phyloP scores from a whole-genome alignment of 352 stramenopile genomes.

The Elongisporangium undulatum region DNA sequence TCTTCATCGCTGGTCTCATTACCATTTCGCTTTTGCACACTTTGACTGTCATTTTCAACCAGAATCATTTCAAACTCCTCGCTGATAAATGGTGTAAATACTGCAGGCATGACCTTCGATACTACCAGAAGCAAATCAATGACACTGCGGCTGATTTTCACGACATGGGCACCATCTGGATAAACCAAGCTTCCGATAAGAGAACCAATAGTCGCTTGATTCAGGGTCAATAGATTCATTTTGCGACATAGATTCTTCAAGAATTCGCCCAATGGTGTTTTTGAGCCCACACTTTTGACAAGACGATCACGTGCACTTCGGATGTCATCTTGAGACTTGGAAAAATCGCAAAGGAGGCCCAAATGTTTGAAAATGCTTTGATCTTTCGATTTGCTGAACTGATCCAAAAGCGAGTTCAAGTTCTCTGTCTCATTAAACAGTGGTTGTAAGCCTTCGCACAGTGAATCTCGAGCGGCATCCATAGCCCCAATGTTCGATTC shows the following conservation, averaged over 20 bases:
- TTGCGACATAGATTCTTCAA: slow-evolving; percentile 83
- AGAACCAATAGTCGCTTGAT: slow-evolving; percentile 23
- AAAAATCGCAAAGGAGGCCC: slow-evolving; percentile 46
- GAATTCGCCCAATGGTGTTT: slow-evolving; percentile 70
- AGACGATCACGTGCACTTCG: slow-evolving; percentile 60
- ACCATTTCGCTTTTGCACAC: background rate
- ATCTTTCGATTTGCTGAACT: slow-evolving; percentile 70
- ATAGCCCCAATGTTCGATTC: background rate
- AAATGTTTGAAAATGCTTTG: slow-evolving; percentile 77
- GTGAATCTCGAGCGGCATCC: slow-evolving; percentile 16
- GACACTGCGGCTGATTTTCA: slow-evolving; percentile 46
- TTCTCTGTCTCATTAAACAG: slow-evolving; percentile 59
- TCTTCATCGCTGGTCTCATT: slow-evolving; percentile 12
- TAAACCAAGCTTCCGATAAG: slow-evolving; percentile 41
- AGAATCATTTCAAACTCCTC: slow-evolving; percentile 49
- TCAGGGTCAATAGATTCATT: slow-evolving; percentile 66
- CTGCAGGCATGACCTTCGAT: slow-evolving; percentile 36
- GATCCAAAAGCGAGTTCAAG: slow-evolving; percentile 56
- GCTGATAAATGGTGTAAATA: slow-evolving; percentile 50
- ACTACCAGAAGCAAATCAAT: slow-evolving; percentile 53
- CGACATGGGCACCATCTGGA: slow-evolving; percentile 12
- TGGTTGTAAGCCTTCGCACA: slow-evolving; percentile 33
- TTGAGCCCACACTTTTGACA: slow-evolving; percentile 73
- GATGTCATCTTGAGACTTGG: slow-evolving; percentile 38
- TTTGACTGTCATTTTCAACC: slow-evolving; percentile 12